Percentiles rank a stretch among this genome's conserved stretches.
phyloP scores from a whole-genome alignment of 2,329 filamentous ascomycete species.

The Arthrobotrys conoides region DNA sequence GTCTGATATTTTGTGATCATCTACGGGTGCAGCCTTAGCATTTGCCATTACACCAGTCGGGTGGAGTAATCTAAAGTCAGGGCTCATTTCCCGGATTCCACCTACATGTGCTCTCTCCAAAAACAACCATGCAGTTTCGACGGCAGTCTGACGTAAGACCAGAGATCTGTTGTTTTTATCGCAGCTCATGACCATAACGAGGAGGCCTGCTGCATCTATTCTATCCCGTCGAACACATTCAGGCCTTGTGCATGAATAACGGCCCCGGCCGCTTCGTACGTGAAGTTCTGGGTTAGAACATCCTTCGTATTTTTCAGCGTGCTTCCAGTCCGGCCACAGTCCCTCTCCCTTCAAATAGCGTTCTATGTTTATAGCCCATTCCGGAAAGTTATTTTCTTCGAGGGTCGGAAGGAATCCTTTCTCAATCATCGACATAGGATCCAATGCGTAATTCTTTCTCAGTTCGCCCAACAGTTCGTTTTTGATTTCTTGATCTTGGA shows the following conservation, averaged over 20 bases:
- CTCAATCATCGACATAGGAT: not conserved
- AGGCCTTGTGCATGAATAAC: not conserved
- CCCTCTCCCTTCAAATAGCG: not conserved
- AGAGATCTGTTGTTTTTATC: not conserved
- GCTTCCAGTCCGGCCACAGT: not conserved
- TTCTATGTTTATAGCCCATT: not conserved
- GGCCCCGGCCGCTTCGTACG: too few species aligned
- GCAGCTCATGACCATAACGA: slow-evolving; percentile 5
- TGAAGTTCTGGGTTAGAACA: not conserved
- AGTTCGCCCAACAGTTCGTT: not conserved
- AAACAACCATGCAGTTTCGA: not conserved
- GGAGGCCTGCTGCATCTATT: not conserved
- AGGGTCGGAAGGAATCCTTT: not conserved
- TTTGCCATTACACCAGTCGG: not conserved
- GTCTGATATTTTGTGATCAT: not conserved
- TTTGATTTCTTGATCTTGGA: not conserved
- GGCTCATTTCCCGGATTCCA: not conserved
- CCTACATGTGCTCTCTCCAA: not conserved
- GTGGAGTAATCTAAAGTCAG: not conserved
- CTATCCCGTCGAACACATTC: slow-evolving; percentile 11
- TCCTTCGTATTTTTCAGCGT: not conserved
- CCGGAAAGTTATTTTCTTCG: not conserved
- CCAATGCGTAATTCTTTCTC: not conserved
- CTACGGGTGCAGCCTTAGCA: not conserved
- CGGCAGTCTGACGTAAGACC: not conserved